Evolutionary conservation across 805 yeast species (phyloP).

Genomic region (fission yeast (Schizosaccharomyces pombe)): DNA sequence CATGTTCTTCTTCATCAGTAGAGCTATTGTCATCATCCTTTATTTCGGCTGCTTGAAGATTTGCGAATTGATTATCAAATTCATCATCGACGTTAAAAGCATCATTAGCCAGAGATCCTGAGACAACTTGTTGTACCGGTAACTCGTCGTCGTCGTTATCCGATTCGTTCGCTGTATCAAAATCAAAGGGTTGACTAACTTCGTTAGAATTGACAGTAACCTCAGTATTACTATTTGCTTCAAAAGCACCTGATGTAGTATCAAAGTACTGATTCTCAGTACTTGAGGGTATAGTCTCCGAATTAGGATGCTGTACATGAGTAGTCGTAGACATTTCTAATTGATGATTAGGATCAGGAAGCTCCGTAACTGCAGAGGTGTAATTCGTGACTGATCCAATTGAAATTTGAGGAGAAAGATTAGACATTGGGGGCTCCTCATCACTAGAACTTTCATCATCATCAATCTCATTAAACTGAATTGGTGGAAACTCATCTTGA

Average conservation of each 20-base stretch:
- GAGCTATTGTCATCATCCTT: not conserved
- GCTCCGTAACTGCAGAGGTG: not conserved
- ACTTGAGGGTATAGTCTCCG: not conserved
- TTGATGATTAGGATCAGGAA: not conserved
- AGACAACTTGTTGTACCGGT: not conserved
- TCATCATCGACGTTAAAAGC: not conserved
- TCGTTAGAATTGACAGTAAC: not conserved
- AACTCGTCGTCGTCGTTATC: not conserved
- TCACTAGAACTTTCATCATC: not conserved
- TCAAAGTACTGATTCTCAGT: not conserved
- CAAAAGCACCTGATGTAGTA: not conserved
- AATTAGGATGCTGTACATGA: too few species aligned
- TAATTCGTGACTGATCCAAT: too few species aligned
- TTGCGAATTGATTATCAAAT: not conserved
- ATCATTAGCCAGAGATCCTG: not conserved
- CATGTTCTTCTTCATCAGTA: not conserved
- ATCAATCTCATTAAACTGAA: not conserved
- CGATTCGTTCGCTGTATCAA: constrained; percentile 1
- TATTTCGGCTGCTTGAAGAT: not conserved
- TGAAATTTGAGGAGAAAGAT: too few species aligned
- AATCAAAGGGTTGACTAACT: not conserved
- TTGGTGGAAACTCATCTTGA: not conserved
- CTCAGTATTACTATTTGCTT: not conserved
- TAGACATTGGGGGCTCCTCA: not conserved
- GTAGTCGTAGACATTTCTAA: not conserved